Percentiles rank a stretch among this genome's conserved stretches.
Evolutionary conservation across 2,329 filamentous ascomycete species (phyloP).

Genomic region (Sporothrix phasma): DNA sequence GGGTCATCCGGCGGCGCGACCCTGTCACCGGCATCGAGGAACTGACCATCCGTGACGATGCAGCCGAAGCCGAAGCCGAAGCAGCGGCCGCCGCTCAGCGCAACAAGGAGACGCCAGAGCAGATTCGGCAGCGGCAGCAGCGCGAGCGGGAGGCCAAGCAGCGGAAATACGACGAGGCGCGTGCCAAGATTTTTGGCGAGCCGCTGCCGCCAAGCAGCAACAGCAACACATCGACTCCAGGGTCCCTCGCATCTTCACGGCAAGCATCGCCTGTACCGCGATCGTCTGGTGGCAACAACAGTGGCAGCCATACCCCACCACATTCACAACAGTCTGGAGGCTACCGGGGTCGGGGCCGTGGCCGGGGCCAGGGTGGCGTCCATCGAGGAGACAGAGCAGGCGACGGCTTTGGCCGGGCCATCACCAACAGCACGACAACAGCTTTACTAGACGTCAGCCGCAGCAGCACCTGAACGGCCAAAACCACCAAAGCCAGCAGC

Average conservation of each 20-base stretch:
- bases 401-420: conserved; percentile 4
- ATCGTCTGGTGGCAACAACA: not conserved
- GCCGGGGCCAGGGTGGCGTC: conserved; percentile 30
- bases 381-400: conserved; percentile 6
- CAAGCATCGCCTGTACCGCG: conserved; percentile 12
- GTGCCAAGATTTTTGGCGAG: conserved; percentile 75
- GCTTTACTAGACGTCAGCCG: not conserved
- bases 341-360: conserved; percentile 35
- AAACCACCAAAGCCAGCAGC: no score
- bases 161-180: conserved; percentile 76
- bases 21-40: conserved; percentile 37
- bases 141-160: conserved; percentile 82
- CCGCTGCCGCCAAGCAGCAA: conserved; percentile 21
- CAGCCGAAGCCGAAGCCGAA: conserved; percentile 58
- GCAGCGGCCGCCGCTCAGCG: conserved; percentile 60
- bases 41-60: conserved; percentile 39
- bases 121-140: conserved; percentile 68
- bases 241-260: conserved; percentile 6
- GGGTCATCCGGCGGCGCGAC: conserved; percentile 49
- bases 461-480: conserved; percentile 21
- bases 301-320: not conserved
- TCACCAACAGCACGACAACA: conserved; percentile 1
- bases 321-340: not conserved
- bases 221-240: not conserved
- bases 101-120: conserved; percentile 58